Percentiles rank a stretch among this genome's conserved stretches.
These are phyloP conservation scores for Perilla frutescens DNA, from an alignment of 257 asterid species.

Conservation along the genomic window DNA sequence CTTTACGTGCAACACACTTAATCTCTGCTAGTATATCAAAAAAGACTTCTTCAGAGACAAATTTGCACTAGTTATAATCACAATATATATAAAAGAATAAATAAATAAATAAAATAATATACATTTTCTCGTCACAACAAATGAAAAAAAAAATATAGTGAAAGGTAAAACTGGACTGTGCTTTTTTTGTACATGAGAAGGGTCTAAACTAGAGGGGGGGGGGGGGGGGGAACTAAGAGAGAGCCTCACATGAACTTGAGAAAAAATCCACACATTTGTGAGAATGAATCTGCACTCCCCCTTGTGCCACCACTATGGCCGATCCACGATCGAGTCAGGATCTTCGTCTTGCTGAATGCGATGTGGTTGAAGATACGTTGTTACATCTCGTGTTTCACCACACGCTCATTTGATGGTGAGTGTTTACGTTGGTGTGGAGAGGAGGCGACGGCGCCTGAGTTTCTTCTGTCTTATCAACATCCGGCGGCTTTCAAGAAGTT, in stretches of 20 bases:
- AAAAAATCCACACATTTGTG: conserved; percentile 34
- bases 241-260: conserved; percentile 40
- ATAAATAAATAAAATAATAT: conserved; percentile 28
- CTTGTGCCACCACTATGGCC: conserved; percentile 23
- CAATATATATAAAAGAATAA: conserved; percentile 1
- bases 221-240: conserved; percentile 25
- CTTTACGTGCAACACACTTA: too few relatives aligned
- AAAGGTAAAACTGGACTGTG: conserved; percentile 29
- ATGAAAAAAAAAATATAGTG: conserved; percentile 23
- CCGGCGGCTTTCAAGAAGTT: conserved; percentile 92
- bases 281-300: conserved; percentile 24
- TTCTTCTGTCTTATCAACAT: conserved; percentile 47
- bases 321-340: not conserved
- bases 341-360: not conserved
- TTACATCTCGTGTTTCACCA: conserved; percentile 12
- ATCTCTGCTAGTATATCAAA: too few relatives aligned
- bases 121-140: conserved; percentile 33
- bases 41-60: not conserved
- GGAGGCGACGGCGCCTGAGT: conserved; percentile 15
- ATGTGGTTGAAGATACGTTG: not conserved
- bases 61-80: conserved; percentile 11
- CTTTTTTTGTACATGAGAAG: conserved; percentile 44
- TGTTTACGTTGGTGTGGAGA: conserved; percentile 8
- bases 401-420: not conserved
- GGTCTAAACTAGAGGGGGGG: conserved; percentile 38